phyloP scores from a whole-genome alignment of 1,284 basidiomycete species.

The Singerocomus rubriflavus region DNA sequence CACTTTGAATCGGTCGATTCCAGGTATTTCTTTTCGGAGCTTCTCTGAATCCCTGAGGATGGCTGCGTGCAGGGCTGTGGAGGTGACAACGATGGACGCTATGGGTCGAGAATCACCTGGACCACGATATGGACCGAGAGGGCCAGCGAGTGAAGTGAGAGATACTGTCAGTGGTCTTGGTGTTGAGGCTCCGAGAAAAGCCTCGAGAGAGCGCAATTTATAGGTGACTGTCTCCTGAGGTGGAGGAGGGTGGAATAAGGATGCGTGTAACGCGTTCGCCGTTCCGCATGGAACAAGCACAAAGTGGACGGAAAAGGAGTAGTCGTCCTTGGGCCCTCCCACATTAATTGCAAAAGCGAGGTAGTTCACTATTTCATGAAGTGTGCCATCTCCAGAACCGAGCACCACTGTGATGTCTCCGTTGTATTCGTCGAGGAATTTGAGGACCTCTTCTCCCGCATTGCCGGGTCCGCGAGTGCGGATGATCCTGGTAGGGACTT shows the following conservation, averaged over 20 bases:
- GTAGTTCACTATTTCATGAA: conserved; percentile 79
- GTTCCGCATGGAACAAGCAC: conserved; percentile 80
- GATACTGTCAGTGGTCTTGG: conserved; percentile 56
- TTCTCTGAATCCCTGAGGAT: conserved; percentile 81
- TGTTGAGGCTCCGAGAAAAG: conserved; percentile 40
- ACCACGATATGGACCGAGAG: conserved; percentile 18
- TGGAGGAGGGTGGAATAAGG: conserved; percentile 46
- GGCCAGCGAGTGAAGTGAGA: conserved; percentile 45
- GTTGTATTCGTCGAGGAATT: conserved; percentile 36
- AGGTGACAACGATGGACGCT: conserved; percentile 63
- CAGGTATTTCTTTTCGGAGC: conserved; percentile 66
- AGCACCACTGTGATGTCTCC: conserved; percentile 52
- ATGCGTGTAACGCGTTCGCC: conserved; percentile 89
- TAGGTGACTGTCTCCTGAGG: conserved; percentile 35
- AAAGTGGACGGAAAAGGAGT: conserved; percentile 36
- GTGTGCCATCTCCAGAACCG: conserved; percentile 87
- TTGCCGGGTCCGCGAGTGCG: conserved; percentile 55
- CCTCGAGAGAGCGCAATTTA: conserved; percentile 53
- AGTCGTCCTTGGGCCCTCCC: conserved; percentile 13
- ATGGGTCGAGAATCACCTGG: conserved; percentile 23
- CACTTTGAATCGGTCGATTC: conserved; percentile 82
- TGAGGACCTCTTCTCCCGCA: conserved; percentile 53
- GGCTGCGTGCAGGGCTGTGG: conserved; percentile 84
- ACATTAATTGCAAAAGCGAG: conserved; percentile 40
- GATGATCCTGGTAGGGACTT: conserved; percentile 40